These are phyloP conservation scores for Fusarium vanettenii DNA, from an alignment of 2,329 filamentous ascomycete genomes.

Conservation along the genomic window DNA sequence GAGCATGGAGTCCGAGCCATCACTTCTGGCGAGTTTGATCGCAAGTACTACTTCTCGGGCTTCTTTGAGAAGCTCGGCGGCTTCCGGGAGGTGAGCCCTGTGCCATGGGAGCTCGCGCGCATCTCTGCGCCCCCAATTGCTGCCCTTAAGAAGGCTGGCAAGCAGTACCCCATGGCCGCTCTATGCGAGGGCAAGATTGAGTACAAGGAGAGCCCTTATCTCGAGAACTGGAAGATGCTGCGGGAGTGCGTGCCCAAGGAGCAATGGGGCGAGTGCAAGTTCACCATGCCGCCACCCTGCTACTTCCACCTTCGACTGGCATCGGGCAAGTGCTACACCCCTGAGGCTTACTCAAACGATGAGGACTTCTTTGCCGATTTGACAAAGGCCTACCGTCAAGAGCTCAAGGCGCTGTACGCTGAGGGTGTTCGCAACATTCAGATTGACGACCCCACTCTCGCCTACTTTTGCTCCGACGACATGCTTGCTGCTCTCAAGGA, in stretches of 20 bases:
- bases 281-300: conserved; percentile 74
- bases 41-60: conserved; percentile 61
- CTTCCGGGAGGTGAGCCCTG: conserved; percentile 52
- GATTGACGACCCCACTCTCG: conserved; percentile 73
- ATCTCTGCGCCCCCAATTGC: conserved; percentile 53
- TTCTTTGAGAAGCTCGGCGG: conserved; percentile 61
- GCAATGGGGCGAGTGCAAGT: conserved; percentile 72
- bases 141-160: conserved; percentile 52
- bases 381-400: conserved; percentile 65
- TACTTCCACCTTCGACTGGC: conserved; percentile 72
- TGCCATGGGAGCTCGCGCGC: conserved; percentile 52
- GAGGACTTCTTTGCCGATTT: conserved; percentile 69
- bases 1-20: conserved; percentile 71
- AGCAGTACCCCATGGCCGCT: conserved; percentile 53
- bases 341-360: conserved; percentile 63
- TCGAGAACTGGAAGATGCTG: conserved; percentile 57
- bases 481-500: conserved; percentile 70
- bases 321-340: conserved; percentile 63
- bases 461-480: conserved; percentile 75
- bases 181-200: conserved; percentile 57
- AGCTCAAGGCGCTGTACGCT: conserved; percentile 65
- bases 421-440: conserved; percentile 68
- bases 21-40: conserved; percentile 76
- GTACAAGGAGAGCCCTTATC: conserved; percentile 55
- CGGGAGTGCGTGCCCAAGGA: conserved; percentile 62